These are phyloP conservation scores for Sorghum bicolor DNA, from an alignment of 176 grass and related monocot genomes.

Conservation along the genomic window DNA sequence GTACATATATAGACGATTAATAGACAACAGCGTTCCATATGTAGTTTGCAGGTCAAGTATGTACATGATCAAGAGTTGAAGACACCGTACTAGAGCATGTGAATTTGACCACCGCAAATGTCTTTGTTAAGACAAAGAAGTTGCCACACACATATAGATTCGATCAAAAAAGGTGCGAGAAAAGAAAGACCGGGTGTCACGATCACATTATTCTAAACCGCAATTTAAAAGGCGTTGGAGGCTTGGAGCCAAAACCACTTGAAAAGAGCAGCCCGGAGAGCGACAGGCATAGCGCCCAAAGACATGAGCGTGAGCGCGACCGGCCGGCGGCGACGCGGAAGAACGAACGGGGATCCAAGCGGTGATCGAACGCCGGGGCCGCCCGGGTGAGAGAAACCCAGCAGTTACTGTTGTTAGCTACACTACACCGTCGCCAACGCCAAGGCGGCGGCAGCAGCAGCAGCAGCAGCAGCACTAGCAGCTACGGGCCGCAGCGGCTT, in stretches of 20 bases:
- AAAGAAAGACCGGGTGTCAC: conserved; percentile 50
- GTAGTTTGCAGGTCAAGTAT: neutral
- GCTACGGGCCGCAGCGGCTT: conserved; percentile 17
- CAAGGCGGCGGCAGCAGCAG: neutral
- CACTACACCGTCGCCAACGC: conserved; percentile 28
- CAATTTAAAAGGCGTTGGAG: conserved; percentile 42
- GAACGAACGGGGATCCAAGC: no score
- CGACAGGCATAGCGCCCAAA: conserved; percentile 13
- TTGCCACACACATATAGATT: conserved; percentile 5
- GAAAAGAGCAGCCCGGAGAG: conserved; percentile 40
- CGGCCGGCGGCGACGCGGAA: neutral
- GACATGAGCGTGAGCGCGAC: neutral
- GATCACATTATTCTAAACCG: conserved; percentile 39
- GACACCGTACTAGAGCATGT: neutral
- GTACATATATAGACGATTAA: neutral
- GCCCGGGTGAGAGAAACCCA: neutral
- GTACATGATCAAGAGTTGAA: neutral
- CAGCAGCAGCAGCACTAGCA: neutral
- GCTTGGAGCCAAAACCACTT: conserved; percentile 32
- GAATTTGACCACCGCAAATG: neutral
- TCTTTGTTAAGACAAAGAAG: neutral
- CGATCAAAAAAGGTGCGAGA: neutral
- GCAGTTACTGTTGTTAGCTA: neutral
- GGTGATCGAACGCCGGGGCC: no score
- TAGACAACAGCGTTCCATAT: neutral